Evolutionary conservation across 768 basidiomycete species (phyloP).

Genomic region (Omphalotus guepiniiformis): DNA sequence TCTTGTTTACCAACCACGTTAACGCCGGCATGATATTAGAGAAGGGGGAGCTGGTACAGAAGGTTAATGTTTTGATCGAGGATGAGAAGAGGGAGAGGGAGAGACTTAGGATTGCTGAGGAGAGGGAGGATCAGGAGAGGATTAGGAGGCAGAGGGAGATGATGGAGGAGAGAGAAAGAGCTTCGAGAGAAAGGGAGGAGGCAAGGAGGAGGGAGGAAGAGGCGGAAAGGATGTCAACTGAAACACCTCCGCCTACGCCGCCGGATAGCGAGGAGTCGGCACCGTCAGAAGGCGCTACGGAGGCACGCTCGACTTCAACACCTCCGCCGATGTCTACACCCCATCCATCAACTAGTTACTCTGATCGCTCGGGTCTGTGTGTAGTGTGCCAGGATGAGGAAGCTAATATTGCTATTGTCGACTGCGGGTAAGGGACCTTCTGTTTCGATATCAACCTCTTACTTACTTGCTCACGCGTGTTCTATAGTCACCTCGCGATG

Average conservation of each 20-base stretch:
- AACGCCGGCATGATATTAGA: slow-evolving; percentile 76
- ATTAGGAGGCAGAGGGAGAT: slow-evolving; percentile 33
- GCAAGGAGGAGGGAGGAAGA: slow-evolving; percentile 18
- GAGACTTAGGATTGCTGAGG: slow-evolving; percentile 34
- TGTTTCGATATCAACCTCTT: neutral
- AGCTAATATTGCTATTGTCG: slow-evolving; percentile 88
- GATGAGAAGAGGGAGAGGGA: slow-evolving; percentile 57
- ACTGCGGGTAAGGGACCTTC: slow-evolving; percentile 72
- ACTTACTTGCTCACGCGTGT: slow-evolving; percentile 1
- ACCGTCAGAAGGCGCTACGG: too few species aligned
- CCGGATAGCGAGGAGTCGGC: slow-evolving; percentile 8
- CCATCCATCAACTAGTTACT: slow-evolving; percentile 18
- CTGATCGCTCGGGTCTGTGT: slow-evolving; percentile 75
- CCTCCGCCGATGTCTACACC: slow-evolving; percentile 14
- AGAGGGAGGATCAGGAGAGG: slow-evolving; percentile 39
- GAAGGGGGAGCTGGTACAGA: slow-evolving; percentile 77
- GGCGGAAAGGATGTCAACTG: slow-evolving; percentile 19
- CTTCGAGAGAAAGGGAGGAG: slow-evolving; percentile 21
- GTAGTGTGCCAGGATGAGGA: slow-evolving; percentile 94
- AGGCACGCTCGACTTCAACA: slow-evolving; percentile 10
- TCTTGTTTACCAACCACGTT: slow-evolving; percentile 81
- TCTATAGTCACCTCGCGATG: slow-evolving; percentile 70
- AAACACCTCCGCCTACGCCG: neutral
- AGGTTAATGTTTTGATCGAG: slow-evolving; percentile 60
- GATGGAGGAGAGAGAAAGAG: slow-evolving; percentile 29